Evolutionary conservation across 305 asterid genomes (phyloP), one percentile per base, ranked within the genome.

Genomic region (Rubia balearica): DNA sequence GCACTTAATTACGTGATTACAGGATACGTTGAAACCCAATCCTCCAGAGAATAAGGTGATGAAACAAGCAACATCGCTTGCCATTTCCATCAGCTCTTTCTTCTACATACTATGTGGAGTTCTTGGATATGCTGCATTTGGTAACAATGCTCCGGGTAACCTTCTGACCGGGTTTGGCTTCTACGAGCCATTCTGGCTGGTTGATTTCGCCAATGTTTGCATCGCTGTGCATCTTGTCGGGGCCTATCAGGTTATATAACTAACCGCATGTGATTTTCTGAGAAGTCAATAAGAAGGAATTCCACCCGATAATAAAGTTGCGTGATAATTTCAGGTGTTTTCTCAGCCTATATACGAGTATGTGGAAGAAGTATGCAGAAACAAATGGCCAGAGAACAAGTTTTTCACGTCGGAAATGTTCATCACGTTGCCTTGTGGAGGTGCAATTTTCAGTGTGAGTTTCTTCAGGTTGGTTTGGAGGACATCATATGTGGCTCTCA

Each of bases 201-300:
- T 88, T 6, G 88, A 81, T 43, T 30, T 83, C 0, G 92, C 86
- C 14, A 88, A 88, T 7, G 27, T 83, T 8, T 83, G 78, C 85
- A 86, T 88, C 16, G 84, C 76, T 16, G 61, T 88, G 24, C 96
- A 88, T 66, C 87, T 88, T 7, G 9, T 88, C 2, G 90, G 92
- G 53, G 92, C 89, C 36, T 88, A 86, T 70, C 90, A 88, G 85
- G 92, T 81, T n/a, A n/a, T n/a, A n/a, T n/a, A n/a, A n/a, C n/a
- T n/a, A n/a, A n/a, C n/a, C n/a, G n/a, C n/a, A n/a, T n/a, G n/a
- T 43, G 12, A 43, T 43, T 9, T 7, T 43, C 10, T 13, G 2
- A 43, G 48, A 7, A 2, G 12, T 43, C n/a, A n/a, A n/a, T n/a
- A n/a, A n/a, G n/a, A n/a, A n/a, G n/a, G n/a, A n/a, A n/a, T n/a